Base-by-base conservation (phyloP, 2,329 filamentous ascomycete genomes). In the Diplodia intermedia region DNA sequence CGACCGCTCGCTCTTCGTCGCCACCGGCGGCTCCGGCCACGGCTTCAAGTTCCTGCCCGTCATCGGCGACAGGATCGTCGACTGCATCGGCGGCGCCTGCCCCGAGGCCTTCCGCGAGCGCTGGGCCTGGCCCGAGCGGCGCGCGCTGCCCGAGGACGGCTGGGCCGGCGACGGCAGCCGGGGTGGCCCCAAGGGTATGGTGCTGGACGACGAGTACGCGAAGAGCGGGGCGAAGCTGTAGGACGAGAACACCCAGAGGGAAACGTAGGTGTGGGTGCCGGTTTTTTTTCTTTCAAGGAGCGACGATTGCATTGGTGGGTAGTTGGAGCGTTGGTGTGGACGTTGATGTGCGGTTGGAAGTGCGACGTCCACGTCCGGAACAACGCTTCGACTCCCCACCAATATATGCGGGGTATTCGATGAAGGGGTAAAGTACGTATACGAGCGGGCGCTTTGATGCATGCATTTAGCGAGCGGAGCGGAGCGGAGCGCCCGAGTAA, bases 41-140 rank as follows among this genome's bases (percentile, higher is more conserved):
- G 88, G 81, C 0, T 89, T 89, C 75, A 89, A 89, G 71, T 89
- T 87, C 69, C 72, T 88, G 60, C 87, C 87, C 0, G 84, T 85
- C 3, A 82, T 89, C 70, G 86, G 87, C 1, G 82, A 83, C 43
- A 81, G 80, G 69, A 83, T 89, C 14, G 80, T 85, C 0, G 82
- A 87, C 69, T 81, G 82, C n/a, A 74, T 88, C 8, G 78, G 83
- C 69, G 79, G 81, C 1, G 71, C 67, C 20, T 72, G 74, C 1
- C 75, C 81, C 55, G 53, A 73, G 71, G 65, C 85, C 65, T 86
- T 93, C 72, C 80, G 80, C 47, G 83, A 84, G 36, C 91, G 90
- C 83, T 93, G 88, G 83, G 82, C 82, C 66, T 85, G 86, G 72
- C 82, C 82, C 9, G 70, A 72, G 70, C 76, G 81, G 70, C 81